Evolutionary conservation across 2,329 filamentous ascomycete species (phyloP).

Genomic region (Arthrobotrys pseudoclavata): DNA sequence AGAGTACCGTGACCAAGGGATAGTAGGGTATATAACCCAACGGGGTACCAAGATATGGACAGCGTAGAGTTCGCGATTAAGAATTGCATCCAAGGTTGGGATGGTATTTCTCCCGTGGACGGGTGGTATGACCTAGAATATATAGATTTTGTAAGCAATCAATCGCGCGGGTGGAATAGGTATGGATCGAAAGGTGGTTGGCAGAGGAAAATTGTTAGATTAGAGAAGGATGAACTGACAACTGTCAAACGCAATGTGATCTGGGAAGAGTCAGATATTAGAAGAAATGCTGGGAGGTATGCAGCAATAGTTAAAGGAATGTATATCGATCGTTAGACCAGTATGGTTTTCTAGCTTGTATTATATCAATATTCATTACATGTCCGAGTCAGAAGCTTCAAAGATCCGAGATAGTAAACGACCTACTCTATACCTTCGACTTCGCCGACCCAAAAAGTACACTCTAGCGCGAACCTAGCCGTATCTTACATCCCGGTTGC

Average conservation of each 20-base stretch:
- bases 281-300: background rate
- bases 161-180: background rate
- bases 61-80: background rate
- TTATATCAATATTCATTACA: background rate
- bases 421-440: background rate
- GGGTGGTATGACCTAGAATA: conserved; percentile 15
- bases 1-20: conserved; percentile 19
- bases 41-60: background rate
- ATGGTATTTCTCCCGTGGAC: background rate
- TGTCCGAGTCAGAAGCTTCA: background rate
- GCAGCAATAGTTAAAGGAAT: conserved; percentile 4
- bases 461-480: conserved; percentile 65
- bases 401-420: background rate
- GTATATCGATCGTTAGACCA: background rate
- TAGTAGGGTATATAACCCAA: background rate
- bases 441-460: background rate
- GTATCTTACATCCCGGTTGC: conserved; percentile 72
- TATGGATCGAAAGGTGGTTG: background rate
- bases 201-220: conserved; percentile 3
- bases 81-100: background rate
- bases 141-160: conserved; percentile 16
- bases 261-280: conserved; percentile 8
- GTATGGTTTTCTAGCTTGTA: background rate
- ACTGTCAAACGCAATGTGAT: background rate
- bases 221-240: background rate